Conservation (phyloP, 352 stramenopile species). For the Globisporangium radiosum region DNA sequence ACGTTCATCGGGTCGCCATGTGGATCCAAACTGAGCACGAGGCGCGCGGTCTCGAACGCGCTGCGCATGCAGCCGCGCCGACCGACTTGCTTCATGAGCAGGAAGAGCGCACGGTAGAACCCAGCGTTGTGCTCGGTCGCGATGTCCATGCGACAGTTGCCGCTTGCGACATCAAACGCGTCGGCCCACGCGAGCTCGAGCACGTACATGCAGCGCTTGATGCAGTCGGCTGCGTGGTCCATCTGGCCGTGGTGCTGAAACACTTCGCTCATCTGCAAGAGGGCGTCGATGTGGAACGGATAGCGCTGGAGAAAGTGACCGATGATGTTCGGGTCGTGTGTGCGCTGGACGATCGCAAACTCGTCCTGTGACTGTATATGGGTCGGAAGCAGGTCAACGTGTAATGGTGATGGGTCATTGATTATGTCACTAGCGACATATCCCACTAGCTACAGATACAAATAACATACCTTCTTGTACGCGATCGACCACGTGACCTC, state of each 20-base stretch:
- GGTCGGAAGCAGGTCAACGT: too few species aligned
- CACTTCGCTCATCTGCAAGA: conserved; percentile 83
- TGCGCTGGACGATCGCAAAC: conserved; percentile 75
- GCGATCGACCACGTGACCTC: conserved; percentile 82
- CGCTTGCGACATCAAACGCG: conserved; percentile 77
- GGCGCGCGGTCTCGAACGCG: conserved; percentile 74
- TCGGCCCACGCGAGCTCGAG: conserved; percentile 79
- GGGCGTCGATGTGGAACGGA: conserved; percentile 78
- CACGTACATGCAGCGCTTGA: conserved; percentile 83
- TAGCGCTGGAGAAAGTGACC: conserved; percentile 76
- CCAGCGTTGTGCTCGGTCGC: conserved; percentile 64
- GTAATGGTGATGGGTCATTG: too few species aligned
- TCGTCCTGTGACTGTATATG: conserved; percentile 57
- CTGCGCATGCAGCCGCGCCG: conserved; percentile 79
- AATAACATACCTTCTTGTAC: conserved; percentile 70
- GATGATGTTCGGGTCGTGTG: conserved; percentile 80
- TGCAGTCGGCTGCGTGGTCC: conserved; percentile 77
- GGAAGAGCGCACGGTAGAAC: conserved; percentile 72
- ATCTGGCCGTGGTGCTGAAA: conserved; percentile 87
- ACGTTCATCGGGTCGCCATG: conserved; percentile 77
- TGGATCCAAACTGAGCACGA: conserved; percentile 69
- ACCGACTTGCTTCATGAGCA: conserved; percentile 82
- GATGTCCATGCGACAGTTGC: conserved; percentile 80
- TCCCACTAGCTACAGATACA: not conserved
- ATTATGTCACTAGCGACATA: too few species aligned